Percentiles rank a stretch among this genome's conserved stretches.
Evolutionary conservation across 208 protist species (phyloP).

Genomic region (Trypanosoma scelopori): DNA sequence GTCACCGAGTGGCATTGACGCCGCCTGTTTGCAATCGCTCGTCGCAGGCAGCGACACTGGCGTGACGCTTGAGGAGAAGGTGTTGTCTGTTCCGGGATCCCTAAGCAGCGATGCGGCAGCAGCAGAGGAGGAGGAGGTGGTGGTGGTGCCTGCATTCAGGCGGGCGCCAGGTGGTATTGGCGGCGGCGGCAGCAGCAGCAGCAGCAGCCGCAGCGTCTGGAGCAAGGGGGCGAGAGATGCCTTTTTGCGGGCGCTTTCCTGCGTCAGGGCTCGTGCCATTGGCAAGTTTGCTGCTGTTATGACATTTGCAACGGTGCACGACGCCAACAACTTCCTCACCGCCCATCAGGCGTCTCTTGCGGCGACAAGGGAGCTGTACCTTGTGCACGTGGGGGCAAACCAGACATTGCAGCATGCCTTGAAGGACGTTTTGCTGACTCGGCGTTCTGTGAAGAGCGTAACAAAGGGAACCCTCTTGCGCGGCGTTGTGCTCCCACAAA

Average conservation of each 20-base stretch:
- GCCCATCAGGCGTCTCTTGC: constrained; percentile 45
- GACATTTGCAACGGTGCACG: constrained; percentile 41
- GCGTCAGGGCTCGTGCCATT: constrained; percentile 38
- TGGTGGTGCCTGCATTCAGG: too few species aligned
- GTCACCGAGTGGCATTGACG: constrained; percentile 33
- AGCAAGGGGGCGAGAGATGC: background rate
- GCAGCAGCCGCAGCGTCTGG: too few species aligned
- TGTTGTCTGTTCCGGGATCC: constrained; percentile 31
- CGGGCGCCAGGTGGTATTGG: too few species aligned
- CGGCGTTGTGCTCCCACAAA: constrained; percentile 57
- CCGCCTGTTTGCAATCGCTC: constrained; percentile 16
- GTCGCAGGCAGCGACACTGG: background rate
- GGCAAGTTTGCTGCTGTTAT: constrained; percentile 48
- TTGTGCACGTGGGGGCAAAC: constrained; percentile 36
- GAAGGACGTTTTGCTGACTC: constrained; percentile 30
- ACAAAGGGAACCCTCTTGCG: constrained; percentile 44
- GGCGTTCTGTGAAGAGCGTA: constrained; percentile 24
- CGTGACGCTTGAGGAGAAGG: constrained; percentile 29
- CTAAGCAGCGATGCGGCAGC: constrained; percentile 12
- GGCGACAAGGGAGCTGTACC: constrained; percentile 39
- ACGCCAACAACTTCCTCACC: constrained; percentile 51
- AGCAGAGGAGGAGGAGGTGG: background rate
- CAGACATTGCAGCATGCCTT: constrained; percentile 24
- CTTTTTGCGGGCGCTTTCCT: constrained; percentile 25
- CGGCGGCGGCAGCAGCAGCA: background rate